Base-by-base conservation (phyloP, 2,329 filamentous ascomycete species). In the Epichloe aotearoae region DNA sequence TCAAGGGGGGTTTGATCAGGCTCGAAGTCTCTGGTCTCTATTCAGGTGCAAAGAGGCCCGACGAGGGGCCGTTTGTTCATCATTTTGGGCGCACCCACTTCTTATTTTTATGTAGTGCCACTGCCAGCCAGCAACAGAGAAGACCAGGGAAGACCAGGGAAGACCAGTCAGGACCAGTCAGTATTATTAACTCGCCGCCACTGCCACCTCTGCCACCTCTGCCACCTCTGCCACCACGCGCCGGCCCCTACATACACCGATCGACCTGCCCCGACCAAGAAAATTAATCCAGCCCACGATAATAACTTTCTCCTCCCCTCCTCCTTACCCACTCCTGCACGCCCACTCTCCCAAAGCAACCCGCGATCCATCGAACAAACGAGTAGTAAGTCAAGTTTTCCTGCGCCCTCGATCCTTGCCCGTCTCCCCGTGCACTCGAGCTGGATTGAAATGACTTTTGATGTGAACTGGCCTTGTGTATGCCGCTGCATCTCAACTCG, bases 381-480 rank as follows among this genome's bases (percentile, higher is more conserved):
- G 54, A 55, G 54, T 55, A 55, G 54, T 55, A 55, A 55, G 54
- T 55, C 46, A 26, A 26, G 36, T 17, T 34, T 46, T 17, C 34
- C 33, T 38, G 30, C 33, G 37, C 48, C 43, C 42, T 41, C 39
- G 45, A 34, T 46, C 39, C 17, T 38, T 15, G 15, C 46, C 46
- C 50, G 41, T 45, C 46, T 20, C 14, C 41, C 30, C 33, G 34
- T 41, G 34, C 41, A 41, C 23, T 30, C 36, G 36, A 41, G 41
- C 37, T 34, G 33, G 23, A 19, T 20, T 39, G 30, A 37, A 37
- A 40, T 50, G 15, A 26, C 14, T n/a, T 17, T n/a, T 17, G 46
- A 47, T 33, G 23, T 17, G 30, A 5, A 14, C 44, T 37, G 33
- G 44, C 33, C 26, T 15, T 17, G 17, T 37, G 30, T 10, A 11